Evolutionary conservation across 106 monocot species (phyloP), one percentile per base, ranked within the genome.

Genomic region (Iris macrosiphon): DNA sequence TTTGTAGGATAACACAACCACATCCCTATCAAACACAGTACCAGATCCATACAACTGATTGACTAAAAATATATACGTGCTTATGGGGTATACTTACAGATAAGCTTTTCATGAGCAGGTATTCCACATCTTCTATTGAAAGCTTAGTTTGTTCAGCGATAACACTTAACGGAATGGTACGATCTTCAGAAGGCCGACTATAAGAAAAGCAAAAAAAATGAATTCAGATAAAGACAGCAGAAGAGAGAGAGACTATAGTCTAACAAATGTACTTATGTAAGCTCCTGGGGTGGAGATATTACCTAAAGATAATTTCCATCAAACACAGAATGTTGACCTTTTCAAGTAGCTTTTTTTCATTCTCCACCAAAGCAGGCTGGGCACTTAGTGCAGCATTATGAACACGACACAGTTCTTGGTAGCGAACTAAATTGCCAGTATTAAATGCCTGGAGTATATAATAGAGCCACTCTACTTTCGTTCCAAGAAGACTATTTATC

Each of bases 281-380:
- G 18, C 20, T 33, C 0, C 2, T 0, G 28, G 24, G 2, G 4
- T 1, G 11, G 37, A 26, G 12, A 38, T 14, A 46, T 38, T 40
- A 98, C 98, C 90, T 98, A 50, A 98, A 91, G 49, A 98, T 98
- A 43, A 87, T 98, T 61, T 91, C 98, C 91, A 98, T 98, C 59
- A 98, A 65, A 54, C 91, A 98, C 6, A 98, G 87, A 26, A 98
- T 98, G 39, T 87, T 98, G 4, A 98, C 91, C 42, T 98, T 91
- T 63, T 98, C 91, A 29, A 91, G 59, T 18, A 98, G 72, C 46
- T 98, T 90, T 38, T 75, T 83, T 63, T 98, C 83, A 56, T 98
- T 87, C 27, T 71, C 72, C 19, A 81, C 83, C 34, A 98, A 61
- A 32, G 98, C 86, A 54, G 87, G 90, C 50, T 98, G 98, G 28